phyloP scores from a whole-genome alignment of 1,139 yeast genomes.

The Debaryomyces udenii region DNA sequence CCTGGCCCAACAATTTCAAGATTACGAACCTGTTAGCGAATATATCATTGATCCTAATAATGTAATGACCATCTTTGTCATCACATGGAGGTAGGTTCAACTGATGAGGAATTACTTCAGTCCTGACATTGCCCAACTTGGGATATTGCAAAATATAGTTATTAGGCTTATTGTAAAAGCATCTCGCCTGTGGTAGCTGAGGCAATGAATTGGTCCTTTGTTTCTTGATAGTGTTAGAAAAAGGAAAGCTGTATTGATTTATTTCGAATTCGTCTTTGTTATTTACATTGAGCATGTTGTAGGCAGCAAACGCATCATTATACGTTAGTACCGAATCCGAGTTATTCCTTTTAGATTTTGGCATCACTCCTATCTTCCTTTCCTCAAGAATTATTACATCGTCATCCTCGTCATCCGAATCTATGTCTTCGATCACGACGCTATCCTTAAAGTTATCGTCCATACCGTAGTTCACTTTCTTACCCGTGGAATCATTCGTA shows the following conservation, averaged over 20 bases:
- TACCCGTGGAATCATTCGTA: conserved; percentile 12
- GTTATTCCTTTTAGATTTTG: conserved; percentile 35
- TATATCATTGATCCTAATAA: conserved; percentile 58
- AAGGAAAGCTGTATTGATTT: conserved; percentile 16
- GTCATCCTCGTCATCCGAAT: conserved; percentile 39
- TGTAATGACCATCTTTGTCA: conserved; percentile 85
- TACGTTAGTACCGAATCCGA: conserved; percentile 44
- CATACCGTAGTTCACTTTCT: conserved; percentile 3
- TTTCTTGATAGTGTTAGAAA: conserved; percentile 34
- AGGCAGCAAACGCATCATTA: conserved; percentile 46
- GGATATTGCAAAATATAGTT: conserved; percentile 43
- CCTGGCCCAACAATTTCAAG: conserved; percentile 81
- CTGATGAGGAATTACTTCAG: conserved; percentile 45
- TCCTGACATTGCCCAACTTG: conserved; percentile 47
- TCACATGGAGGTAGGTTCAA: conserved; percentile 52
- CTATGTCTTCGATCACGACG: conserved; percentile 28
- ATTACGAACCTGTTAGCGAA: conserved; percentile 73
- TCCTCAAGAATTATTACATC: conserved; percentile 42
- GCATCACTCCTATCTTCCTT: conserved; percentile 24
- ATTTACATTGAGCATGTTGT: conserved; percentile 47
- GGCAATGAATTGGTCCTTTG: conserved; percentile 73
- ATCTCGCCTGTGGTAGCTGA: conserved; percentile 61
- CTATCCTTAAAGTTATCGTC: conserved; percentile 10
- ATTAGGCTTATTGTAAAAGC: conserved; percentile 46
- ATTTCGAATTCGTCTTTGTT: conserved; percentile 21